Conservation (phyloP, 2,329 filamentous ascomycete species). For the Uncinocarpus reesii region DNA sequence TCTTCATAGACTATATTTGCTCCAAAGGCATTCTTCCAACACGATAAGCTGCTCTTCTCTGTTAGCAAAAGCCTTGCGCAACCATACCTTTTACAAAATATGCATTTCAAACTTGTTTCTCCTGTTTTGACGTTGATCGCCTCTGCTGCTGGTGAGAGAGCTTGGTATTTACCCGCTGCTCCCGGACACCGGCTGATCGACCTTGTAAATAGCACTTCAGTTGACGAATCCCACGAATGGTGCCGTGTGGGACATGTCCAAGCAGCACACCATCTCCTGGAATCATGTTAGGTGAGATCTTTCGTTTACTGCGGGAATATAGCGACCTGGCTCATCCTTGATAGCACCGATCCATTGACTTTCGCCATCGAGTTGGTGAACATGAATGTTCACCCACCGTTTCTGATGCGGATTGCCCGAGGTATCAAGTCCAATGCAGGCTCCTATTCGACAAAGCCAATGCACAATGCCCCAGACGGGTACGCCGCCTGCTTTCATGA, state of each 20-base stretch:
- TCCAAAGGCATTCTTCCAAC: neutral
- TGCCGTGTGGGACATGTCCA: slow-evolving; percentile 30
- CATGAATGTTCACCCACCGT: slow-evolving; percentile 28
- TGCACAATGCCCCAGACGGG: slow-evolving; percentile 5
- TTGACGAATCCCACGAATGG: slow-evolving; percentile 15
- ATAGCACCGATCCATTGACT: slow-evolving; percentile 32
- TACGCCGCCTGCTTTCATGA: neutral
- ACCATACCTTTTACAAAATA: neutral
- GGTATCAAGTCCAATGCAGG: slow-evolving; percentile 29
- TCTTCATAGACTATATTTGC: neutral
- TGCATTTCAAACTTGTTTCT: slow-evolving; percentile 6
- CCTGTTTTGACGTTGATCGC: slow-evolving; percentile 7
- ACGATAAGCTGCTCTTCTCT: neutral
- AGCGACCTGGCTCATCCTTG: neutral
- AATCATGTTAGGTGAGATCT: slow-evolving; percentile 26
- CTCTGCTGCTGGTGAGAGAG: slow-evolving; percentile 6
- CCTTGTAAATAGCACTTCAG: slow-evolving; percentile 6
- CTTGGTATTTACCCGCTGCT: neutral
- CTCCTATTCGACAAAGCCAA: slow-evolving; percentile 6
- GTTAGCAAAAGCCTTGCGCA: neutral
- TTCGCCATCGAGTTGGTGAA: slow-evolving; percentile 38
- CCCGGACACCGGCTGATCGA: neutral
- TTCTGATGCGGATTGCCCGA: slow-evolving; percentile 26
- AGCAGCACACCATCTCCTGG: slow-evolving; percentile 33
- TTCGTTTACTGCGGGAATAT: neutral